Evolutionary conservation across 305 asterid genomes (phyloP).

Genomic region (Solanum hybrid): DNA sequence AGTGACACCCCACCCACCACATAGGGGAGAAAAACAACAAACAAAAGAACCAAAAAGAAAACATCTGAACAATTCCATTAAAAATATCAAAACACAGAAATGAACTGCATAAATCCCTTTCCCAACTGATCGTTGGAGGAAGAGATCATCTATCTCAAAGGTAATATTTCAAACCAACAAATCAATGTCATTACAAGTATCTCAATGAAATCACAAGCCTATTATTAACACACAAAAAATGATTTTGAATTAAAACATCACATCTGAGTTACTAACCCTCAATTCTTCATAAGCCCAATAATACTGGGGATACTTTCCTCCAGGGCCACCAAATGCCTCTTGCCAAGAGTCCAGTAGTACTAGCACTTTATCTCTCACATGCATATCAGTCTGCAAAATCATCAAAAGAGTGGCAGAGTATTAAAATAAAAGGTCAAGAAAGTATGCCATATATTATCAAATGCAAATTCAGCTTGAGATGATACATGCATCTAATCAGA

Average conservation of each 20-base stretch:
- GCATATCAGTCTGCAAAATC: conserved; percentile 73
- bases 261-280: conserved; percentile 38
- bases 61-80: background rate
- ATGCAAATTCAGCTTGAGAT: background rate
- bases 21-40: background rate
- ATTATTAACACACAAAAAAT: background rate
- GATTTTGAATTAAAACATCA: background rate
- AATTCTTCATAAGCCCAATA: conserved; percentile 87
- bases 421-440: background rate
- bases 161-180: conserved; percentile 3
- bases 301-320: conserved; percentile 88
- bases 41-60: background rate
- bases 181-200: background rate
- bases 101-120: conserved; percentile 1
- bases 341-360: conserved; percentile 77
- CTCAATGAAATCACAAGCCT: background rate
- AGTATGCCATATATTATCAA: background rate
- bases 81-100: background rate
- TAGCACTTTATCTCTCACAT: conserved; percentile 68
- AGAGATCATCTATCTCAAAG: background rate
- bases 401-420: background rate
- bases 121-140: background rate
- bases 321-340: conserved; percentile 85
- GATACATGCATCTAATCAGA: background rate
- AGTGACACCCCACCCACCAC: background rate